Conservation (phyloP, 768 basidiomycete genomes). For the Suillus fuscotomentosus region DNA sequence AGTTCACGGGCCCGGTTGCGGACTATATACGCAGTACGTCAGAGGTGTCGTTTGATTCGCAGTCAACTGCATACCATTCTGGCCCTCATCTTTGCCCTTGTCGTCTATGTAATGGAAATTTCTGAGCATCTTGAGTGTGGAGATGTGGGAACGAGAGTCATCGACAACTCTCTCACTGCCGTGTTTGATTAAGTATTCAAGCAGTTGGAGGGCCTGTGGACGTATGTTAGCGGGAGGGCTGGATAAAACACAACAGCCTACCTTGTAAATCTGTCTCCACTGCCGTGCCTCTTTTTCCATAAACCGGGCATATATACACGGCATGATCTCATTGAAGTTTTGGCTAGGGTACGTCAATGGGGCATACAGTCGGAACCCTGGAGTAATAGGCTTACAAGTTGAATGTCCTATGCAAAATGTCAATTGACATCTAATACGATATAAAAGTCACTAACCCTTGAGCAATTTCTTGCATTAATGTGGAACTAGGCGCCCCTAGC, state of each 20-base stretch:
- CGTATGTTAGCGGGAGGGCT: slow-evolving; percentile 5
- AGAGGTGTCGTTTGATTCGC: not conserved
- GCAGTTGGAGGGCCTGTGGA: slow-evolving; percentile 78
- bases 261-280: slow-evolving; percentile 99
- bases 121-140: slow-evolving; percentile 95
- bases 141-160: slow-evolving; percentile 91
- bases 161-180: slow-evolving; percentile 98
- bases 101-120: slow-evolving; percentile 99
- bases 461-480: slow-evolving; percentile 97
- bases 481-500: slow-evolving; percentile 97
- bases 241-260: slow-evolving; percentile 23
- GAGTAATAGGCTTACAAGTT: slow-evolving; percentile 72
- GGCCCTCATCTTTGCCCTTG: slow-evolving; percentile 96
- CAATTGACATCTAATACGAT: not conserved
- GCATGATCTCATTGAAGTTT: slow-evolving; percentile 99
- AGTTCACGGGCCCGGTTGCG: slow-evolving; percentile 93
- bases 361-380: not conserved
- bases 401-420: slow-evolving; percentile 71
- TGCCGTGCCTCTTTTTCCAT: slow-evolving; percentile 98
- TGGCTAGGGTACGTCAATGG: slow-evolving; percentile 51
- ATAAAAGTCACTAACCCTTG: slow-evolving; percentile 66
- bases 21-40: slow-evolving; percentile 49
- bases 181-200: slow-evolving; percentile 96
- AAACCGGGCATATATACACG: slow-evolving; percentile 89
- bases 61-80: slow-evolving; percentile 68